A percentile compares a stretch with the other conserved stretches of the same genome.
Evolutionary conservation across 2,329 filamentous ascomycete species (phyloP).

Genomic region (Curvularia hawaiiensis): DNA sequence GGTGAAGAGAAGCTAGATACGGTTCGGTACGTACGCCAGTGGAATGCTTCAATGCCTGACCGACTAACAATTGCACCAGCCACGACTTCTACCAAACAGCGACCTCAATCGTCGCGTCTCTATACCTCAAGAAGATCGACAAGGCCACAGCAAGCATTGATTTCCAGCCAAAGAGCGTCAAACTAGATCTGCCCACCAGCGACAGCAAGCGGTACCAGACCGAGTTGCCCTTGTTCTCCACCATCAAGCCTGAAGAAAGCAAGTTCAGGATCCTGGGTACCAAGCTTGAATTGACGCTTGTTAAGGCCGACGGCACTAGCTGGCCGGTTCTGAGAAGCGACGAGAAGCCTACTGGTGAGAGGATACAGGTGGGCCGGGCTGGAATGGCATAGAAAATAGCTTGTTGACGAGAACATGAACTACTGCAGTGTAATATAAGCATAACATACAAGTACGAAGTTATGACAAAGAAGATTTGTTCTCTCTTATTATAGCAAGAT

Average conservation of each 20-base stretch:
- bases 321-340: conserved; percentile 87
- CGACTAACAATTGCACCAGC: conserved; percentile 48
- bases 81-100: conserved; percentile 96
- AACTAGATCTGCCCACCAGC: conserved; percentile 82
- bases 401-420: conserved; percentile 2
- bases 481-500: no score
- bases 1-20: conserved; percentile 77
- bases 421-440: neutral
- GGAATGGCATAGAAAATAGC: conserved; percentile 47
- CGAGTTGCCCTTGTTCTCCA: conserved; percentile 74
- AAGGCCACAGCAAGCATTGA: conserved; percentile 75
- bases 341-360: conserved; percentile 74
- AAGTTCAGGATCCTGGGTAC: conserved; percentile 83
- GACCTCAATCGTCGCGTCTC: conserved; percentile 81
- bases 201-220: conserved; percentile 84
- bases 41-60: neutral
- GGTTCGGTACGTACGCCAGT: conserved; percentile 63
- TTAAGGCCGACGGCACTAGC: conserved; percentile 73
- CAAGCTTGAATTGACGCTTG: conserved; percentile 81
- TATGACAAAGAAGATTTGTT: neutral
- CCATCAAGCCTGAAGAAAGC: conserved; percentile 76
- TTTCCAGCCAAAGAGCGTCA: conserved; percentile 67
- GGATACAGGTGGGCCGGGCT: conserved; percentile 86
- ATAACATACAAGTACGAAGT: conserved; percentile 7
- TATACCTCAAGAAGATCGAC: conserved; percentile 97